A percentile compares a stretch with the other conserved stretches of the same genome.
These are phyloP conservation scores for Aquilaria sinensis DNA, from an alignment of 345 rosid genomes.

Conservation along the genomic window DNA sequence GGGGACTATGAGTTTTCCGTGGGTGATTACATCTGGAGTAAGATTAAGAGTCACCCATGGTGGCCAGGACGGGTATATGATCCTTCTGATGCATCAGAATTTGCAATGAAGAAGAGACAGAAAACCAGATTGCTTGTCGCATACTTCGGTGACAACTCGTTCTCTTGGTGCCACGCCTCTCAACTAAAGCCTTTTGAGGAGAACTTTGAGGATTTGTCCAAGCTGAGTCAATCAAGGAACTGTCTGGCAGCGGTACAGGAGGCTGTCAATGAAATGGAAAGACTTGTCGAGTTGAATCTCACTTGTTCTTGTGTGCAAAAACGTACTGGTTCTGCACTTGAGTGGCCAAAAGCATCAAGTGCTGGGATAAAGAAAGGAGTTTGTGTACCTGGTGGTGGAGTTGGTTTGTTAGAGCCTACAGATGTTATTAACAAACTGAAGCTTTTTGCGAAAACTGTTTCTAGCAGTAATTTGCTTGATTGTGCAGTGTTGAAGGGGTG, in stretches of 20 bases:
- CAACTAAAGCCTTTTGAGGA: constrained; percentile 79
- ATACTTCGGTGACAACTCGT: constrained; percentile 78
- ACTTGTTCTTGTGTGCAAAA: constrained; percentile 48
- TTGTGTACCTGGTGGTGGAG: constrained; percentile 47
- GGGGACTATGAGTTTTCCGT: constrained; percentile 30
- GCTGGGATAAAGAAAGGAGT: constrained; percentile 74
- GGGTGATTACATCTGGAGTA: constrained; percentile 96
- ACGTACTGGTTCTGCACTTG: constrained; percentile 26
- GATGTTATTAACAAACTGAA: constrained; percentile 45
- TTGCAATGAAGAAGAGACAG: constrained; percentile 47
- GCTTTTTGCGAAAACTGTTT: constrained; percentile 31
- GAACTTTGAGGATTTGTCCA: constrained; percentile 53
- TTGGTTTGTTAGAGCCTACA: constrained; percentile 37
- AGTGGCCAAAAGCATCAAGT: constrained; percentile 36
- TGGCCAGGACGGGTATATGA: constrained; percentile 96
- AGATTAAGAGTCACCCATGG: constrained; percentile 92
- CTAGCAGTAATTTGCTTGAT: constrained; percentile 38
- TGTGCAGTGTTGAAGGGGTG: constrained; percentile 45
- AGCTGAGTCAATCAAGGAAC: constrained; percentile 45
- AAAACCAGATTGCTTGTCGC: constrained; percentile 68
- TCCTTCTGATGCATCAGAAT: constrained; percentile 64
- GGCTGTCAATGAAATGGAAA: constrained; percentile 58
- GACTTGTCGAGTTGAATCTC: constrained; percentile 52
- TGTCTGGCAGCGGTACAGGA: constrained; percentile 47
- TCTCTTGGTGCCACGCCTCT: constrained; percentile 83